Evolutionary conservation across 306 rosid species (phyloP).

Genomic region (Pueraria montana): DNA sequence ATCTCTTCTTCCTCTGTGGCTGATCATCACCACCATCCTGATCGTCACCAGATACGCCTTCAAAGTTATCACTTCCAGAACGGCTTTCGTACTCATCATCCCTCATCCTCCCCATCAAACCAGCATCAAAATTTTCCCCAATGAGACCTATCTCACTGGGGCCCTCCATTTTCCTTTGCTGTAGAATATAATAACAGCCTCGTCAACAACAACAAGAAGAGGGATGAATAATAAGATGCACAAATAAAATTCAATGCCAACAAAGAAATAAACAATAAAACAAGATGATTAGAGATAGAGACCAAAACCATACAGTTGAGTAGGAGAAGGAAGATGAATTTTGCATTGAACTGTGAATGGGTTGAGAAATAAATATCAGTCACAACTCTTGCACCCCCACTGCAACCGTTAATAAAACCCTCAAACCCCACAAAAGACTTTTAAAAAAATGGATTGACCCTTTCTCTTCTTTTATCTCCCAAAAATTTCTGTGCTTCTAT

Average conservation of each 20-base stretch:
- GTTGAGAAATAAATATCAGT: constrained; percentile 50
- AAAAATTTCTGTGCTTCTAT: constrained; percentile 41
- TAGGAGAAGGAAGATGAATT: constrained; percentile 52
- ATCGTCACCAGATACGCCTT: constrained; percentile 88
- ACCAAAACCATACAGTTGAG: constrained; percentile 55
- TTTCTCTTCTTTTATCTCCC: constrained; percentile 20
- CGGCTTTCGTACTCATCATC: constrained; percentile 92
- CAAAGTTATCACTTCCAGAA: constrained; percentile 90
- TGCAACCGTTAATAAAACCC: constrained; percentile 52
- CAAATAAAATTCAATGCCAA: constrained; percentile 30
- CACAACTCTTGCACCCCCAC: constrained; percentile 52
- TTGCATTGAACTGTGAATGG: constrained; percentile 54
- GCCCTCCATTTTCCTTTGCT: constrained; percentile 84
- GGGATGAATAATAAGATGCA: constrained; percentile 21
- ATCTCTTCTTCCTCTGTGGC: constrained; percentile 80
- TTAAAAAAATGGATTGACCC: neutral
- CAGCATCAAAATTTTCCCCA: constrained; percentile 73
- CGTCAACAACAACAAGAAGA: constrained; percentile 36
- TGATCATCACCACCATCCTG: constrained; percentile 76
- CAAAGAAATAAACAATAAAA: neutral
- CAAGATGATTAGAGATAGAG: constrained; percentile 1
- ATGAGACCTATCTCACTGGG: constrained; percentile 70
- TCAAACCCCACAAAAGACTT: constrained; percentile 42
- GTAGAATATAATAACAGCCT: constrained; percentile 30
- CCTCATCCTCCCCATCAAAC: constrained; percentile 72